Evolutionary conservation across 1,284 basidiomycete species (phyloP), one percentile per base, ranked within the genome.

Genomic region (Rhodotorula sp.): DNA sequence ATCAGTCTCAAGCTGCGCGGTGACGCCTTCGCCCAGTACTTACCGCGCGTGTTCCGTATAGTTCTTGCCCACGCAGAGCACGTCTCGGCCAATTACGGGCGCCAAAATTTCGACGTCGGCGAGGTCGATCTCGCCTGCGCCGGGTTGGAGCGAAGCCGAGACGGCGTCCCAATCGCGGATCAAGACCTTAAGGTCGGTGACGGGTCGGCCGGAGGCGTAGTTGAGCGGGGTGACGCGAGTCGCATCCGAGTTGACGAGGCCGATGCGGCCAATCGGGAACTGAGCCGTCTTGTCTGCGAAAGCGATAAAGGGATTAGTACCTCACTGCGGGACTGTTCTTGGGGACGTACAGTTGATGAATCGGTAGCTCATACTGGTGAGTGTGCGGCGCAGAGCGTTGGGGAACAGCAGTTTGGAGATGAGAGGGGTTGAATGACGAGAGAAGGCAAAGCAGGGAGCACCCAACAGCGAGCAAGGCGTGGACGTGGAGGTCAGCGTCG

Each of bases 41-140:
- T 47, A 58, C 57, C 57, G 57, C 2, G 77, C 76, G 60, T 80
- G 79, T 14, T 78, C 78, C 52, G 70, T 76, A 63, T 80, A 79
- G 69, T 79, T 80, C 65, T 80, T 80, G 21, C 79, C 79, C 3
- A 80, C 78, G 58, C 75, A 77, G 6, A 80, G 65, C 4, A 79
- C 75, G 69, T 79, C 79, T 34, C 79, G 66, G 7, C 79, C 79
- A n/a, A 72, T 65, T 49, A 80, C 58, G 8, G 79, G 79, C 10
- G 79, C 77, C 21, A 78, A 66, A 8, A 79, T 57, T 56, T 77
- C 71, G 5, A 80, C 78, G 64, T 34, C 23, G 8, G 23, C 20
- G 58, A 65, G 7, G 52, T 46, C 46, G 31, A 77, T 72, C 5
- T 58, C 69, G 8, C 78, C 70, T 39, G 62, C 59, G 23, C 73